Percentiles rank a stretch among this genome's conserved stretches.
Conservation (phyloP, 768 basidiomycete genomes). For the Mycena capillaripes region DNA sequence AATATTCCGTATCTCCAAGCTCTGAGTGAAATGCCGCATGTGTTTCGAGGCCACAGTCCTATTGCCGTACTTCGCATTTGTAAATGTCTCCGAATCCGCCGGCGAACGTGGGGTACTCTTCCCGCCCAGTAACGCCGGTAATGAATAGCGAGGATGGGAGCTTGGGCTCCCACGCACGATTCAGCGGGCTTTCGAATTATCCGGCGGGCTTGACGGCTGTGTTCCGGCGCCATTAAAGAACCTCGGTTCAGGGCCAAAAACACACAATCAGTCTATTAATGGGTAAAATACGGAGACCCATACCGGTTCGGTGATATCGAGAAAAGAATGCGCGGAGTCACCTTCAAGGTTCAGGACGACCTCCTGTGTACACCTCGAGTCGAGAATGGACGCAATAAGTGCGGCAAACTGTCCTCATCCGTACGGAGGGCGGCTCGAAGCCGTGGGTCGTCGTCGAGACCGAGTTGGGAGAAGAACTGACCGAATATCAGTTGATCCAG, state of each 20-base stretch:
- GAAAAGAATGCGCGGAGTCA: conserved; percentile 8
- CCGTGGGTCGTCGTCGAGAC: conserved; percentile 4
- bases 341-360: conserved; percentile 13
- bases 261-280: neutral
- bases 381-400: neutral
- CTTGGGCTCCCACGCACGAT: conserved; percentile 14
- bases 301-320: conserved; percentile 22
- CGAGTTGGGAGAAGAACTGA: conserved; percentile 14
- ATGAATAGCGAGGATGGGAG: conserved; percentile 38
- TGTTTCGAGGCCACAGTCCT: conserved; percentile 17
- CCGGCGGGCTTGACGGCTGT: conserved; percentile 25
- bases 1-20: conserved; percentile 12
- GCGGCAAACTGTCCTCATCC: conserved; percentile 16
- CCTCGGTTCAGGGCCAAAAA: conserved; percentile 16
- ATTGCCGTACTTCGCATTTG: conserved; percentile 18
- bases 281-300: neutral
- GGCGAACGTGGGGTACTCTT: conserved; percentile 25
- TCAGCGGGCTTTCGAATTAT: conserved; percentile 36
- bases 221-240: conserved; percentile 1
- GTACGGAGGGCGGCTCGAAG: conserved; percentile 3
- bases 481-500: too few species aligned
- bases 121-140: conserved; percentile 28
- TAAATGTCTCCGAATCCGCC: conserved; percentile 41
- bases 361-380: neutral
- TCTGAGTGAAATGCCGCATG: conserved; percentile 8